Evolutionary conservation across 495 filamentous ascomycete genomes (phyloP).

Genomic region (Penicillium antarcticum): DNA sequence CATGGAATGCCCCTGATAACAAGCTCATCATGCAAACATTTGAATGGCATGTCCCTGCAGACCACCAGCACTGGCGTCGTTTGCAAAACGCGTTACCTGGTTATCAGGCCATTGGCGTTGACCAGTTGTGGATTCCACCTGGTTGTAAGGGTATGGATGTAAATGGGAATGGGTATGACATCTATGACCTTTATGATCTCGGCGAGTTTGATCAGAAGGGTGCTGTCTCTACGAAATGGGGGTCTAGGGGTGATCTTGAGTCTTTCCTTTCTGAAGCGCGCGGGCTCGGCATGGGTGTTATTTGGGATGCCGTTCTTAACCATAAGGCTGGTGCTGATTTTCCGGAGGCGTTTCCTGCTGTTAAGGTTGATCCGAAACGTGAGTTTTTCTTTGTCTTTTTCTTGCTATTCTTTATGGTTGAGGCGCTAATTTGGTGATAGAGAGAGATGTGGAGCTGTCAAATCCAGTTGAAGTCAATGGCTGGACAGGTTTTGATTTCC

Average conservation of each 20-base stretch:
- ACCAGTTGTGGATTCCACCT: conserved; percentile 70
- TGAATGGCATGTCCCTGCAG: conserved; percentile 71
- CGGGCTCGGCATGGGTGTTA: conserved; percentile 53
- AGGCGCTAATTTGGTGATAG: conserved; percentile 14
- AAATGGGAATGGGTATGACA: conserved; percentile 69
- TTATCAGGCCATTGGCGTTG: conserved; percentile 59
- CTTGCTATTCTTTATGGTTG: too few relatives aligned
- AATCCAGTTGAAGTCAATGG: conserved; percentile 60
- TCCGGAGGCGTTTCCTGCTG: conserved; percentile 54
- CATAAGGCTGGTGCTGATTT: conserved; percentile 71
- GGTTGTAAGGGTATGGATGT: conserved; percentile 67
- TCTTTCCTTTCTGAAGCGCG: conserved; percentile 48
- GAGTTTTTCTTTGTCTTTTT: conserved; percentile 1
- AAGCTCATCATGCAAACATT: conserved; percentile 66
- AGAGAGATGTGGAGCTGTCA: conserved; percentile 56
- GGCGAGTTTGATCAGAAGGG: conserved; percentile 78
- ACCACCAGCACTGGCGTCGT: conserved; percentile 61
- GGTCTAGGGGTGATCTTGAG: conserved; percentile 61
- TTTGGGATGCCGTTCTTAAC: conserved; percentile 76
- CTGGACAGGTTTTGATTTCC: conserved; percentile 67
- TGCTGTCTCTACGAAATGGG: conserved; percentile 64
- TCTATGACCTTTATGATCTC: conserved; percentile 73
- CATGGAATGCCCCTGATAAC: conserved; percentile 47
- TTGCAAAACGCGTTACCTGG: conserved; percentile 51
- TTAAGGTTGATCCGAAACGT: conserved; percentile 60